A percentile compares a stretch with the other conserved stretches of the same genome.
These are phyloP conservation scores for Cucurbita maxima DNA, from an alignment of 306 rosid species.

Conservation along the genomic window DNA sequence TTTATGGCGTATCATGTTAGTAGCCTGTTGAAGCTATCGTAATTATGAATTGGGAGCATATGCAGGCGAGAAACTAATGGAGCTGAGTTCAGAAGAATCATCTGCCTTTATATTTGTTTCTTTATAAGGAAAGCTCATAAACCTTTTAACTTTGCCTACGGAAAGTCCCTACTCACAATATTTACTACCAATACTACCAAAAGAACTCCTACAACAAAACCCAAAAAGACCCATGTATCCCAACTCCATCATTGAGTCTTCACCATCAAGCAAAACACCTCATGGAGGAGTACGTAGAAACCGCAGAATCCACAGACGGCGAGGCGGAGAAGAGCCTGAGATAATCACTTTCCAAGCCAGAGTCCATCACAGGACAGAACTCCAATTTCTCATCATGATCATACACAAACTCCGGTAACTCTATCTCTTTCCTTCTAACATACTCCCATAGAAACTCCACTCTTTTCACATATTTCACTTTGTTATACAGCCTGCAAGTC, in stretches of 20 bases:
- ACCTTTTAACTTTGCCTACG: neutral
- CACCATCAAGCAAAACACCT: neutral
- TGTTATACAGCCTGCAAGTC: neutral
- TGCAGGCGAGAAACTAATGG: constrained; percentile 75
- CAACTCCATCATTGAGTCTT: neutral
- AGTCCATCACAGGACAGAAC: neutral
- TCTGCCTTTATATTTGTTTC: constrained; percentile 35
- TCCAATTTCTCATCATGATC: constrained; percentile 4
- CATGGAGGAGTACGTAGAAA: constrained; percentile 1
- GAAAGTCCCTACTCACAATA: neutral
- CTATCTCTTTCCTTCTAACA: constrained; percentile 7
- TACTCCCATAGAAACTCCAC: constrained; percentile 8
- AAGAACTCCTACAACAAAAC: neutral
- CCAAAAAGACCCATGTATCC: neutral
- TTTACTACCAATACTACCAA: neutral
- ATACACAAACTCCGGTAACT: constrained; percentile 3
- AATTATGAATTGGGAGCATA: constrained; percentile 56
- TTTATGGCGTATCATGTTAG: constrained; percentile 71
- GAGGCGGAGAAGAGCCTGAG: neutral
- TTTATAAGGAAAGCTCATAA: neutral
- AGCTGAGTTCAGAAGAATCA: constrained; percentile 66
- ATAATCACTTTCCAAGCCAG: constrained; percentile 3
- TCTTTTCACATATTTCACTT: constrained; percentile 3
- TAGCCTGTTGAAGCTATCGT: constrained; percentile 63
- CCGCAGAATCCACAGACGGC: neutral